Conservation (phyloP, 257 asterid species). For the Scutellaria barbata region DNA sequence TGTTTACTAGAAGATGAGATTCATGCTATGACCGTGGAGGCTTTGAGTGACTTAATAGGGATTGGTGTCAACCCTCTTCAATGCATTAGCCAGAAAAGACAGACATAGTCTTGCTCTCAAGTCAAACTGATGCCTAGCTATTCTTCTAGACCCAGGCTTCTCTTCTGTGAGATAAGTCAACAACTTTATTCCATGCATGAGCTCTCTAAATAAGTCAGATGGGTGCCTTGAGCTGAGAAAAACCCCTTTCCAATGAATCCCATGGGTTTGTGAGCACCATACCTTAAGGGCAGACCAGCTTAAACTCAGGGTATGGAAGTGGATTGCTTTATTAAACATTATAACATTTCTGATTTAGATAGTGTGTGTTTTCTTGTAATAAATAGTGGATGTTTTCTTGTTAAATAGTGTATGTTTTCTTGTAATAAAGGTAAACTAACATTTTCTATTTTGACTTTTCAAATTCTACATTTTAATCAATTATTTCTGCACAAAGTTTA, state of each 20-base stretch:
- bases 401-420: background rate
- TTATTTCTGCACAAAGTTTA: conserved; percentile 7
- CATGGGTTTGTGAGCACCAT: conserved; percentile 19
- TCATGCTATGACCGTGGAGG: no score
- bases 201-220: no score
- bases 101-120: no score
- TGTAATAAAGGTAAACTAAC: background rate
- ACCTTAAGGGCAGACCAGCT: background rate
- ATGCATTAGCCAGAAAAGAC: no score
- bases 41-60: no score
- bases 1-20: no score
- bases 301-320: background rate
- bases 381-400: background rate
- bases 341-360: background rate
- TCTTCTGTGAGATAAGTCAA: no score
- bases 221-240: no score
- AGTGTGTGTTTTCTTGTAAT: background rate
- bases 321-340: conserved; percentile 17
- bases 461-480: background rate
- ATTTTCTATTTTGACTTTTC: conserved; percentile 2
- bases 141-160: no score
- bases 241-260: background rate
- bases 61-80: no score
- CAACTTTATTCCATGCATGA: no score
- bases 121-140: no score